Base-by-base conservation (phyloP, 352 stramenopile genomes). In the Globisporangium lucens region DNA sequence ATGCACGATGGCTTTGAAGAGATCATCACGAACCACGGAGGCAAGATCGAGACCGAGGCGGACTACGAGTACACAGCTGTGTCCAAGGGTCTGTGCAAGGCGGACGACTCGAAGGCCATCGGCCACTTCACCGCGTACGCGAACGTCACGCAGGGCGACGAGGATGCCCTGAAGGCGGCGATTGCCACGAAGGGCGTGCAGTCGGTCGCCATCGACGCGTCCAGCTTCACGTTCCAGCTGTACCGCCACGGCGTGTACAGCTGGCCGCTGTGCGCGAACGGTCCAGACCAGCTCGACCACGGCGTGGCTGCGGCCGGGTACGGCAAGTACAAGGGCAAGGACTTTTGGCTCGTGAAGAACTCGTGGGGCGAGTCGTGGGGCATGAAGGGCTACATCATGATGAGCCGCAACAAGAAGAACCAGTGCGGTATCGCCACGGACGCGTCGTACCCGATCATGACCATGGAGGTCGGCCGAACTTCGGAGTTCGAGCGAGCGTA, bases 281-380 rank as follows among this genome's bases (percentile, higher is more conserved):
- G 41, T 8, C 30, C 60, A 2, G 80, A 90, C 58, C 78, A 84
- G 66, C 80, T 99, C 29, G 96, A 99, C 70, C 97, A 99, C 76
- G 95, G 90, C 63, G 96, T 99, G 8, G 70, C 94, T 2, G 82
- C 96, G 33, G 96, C 97, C 24, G 97, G 96, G 30, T 99, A 99
- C 69, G 96, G 94, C 30, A 73, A 73, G 9, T 91, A 97, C 61
- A 81, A 93, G 61, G 80, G 89, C 22, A 89, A 97, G 69, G 79
- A 95, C 46, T 99, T 98, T 72, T 99, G 93, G 91, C 83, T 98
- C 63, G 79, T 99, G 29, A 91, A 97, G 68, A 99, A 99, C 78
- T 97, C 87, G 63, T 99, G 95, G 95, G 81, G 87, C 27, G 61
- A 76, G 8, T 75, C 72, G 22, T 98, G 93, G 93, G 93, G 93